Percentiles rank a stretch among this genome's conserved stretches.
These are phyloP conservation scores for Papiliotrema fonsecae DNA, from an alignment of 1,284 basidiomycete species.

Conservation along the genomic window DNA sequence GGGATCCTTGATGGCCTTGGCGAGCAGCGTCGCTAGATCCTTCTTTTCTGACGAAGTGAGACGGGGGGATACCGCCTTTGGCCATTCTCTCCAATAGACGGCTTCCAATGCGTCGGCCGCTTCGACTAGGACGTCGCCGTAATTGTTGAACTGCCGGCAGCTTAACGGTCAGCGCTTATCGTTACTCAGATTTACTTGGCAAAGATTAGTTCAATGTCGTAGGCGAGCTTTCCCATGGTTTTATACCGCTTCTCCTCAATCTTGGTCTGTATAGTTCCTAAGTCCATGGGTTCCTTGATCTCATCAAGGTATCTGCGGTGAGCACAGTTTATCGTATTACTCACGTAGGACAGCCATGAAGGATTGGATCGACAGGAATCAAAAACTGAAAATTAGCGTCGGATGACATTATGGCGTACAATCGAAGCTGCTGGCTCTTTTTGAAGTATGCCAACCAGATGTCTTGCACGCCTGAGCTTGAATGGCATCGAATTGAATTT, in stretches of 20 bases:
- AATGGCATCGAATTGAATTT: constrained; percentile 49
- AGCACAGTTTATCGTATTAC: constrained; percentile 34
- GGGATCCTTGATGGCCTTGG: constrained; percentile 64
- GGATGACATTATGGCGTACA: no score
- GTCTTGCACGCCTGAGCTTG: constrained; percentile 73
- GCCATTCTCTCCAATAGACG: constrained; percentile 81
- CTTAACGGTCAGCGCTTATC: constrained; percentile 11
- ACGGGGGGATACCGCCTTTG: constrained; percentile 67
- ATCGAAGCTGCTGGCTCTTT: constrained; percentile 71
- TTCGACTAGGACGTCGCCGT: constrained; percentile 57
- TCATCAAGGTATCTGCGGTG: constrained; percentile 77
- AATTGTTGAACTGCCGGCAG: constrained; percentile 82
- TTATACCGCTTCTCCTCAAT: constrained; percentile 61
- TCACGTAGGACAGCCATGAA: constrained; percentile 80
- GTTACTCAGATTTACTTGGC: constrained; percentile 56
- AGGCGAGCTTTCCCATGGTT: constrained; percentile 74
- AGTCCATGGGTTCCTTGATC: constrained; percentile 91
- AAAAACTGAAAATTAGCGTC: constrained; percentile 55
- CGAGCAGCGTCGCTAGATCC: constrained; percentile 67
- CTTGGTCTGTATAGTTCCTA: constrained; percentile 75
- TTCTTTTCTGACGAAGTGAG: constrained; percentile 77
- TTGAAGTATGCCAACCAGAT: constrained; percentile 61
- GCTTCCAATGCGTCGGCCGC: constrained; percentile 68
- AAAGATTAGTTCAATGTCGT: constrained; percentile 79
- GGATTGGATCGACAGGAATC: constrained; percentile 77